Conservation (phyloP, 257 asterid genomes). For the Solanum sitiens region DNA sequence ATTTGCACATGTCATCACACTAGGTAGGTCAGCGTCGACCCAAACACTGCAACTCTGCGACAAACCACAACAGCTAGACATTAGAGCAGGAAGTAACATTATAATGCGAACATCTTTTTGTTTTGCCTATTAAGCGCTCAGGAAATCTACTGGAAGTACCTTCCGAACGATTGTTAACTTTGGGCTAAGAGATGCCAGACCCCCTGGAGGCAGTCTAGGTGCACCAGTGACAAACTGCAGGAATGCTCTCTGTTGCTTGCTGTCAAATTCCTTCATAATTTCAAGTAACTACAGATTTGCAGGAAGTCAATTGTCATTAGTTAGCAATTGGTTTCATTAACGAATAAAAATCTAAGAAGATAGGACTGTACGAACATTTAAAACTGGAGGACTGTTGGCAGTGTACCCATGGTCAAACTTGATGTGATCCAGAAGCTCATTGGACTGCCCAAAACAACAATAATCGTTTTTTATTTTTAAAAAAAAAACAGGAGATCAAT, state of each 20-base stretch:
- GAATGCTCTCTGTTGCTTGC: constrained; percentile 73
- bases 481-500: background rate
- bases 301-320: background rate
- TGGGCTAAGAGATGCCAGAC: constrained; percentile 88
- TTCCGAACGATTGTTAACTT: constrained; percentile 87
- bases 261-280: constrained; percentile 71
- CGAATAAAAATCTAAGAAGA: background rate
- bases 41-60: constrained; percentile 60
- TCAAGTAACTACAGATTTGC: constrained; percentile 48
- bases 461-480: background rate
- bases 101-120: background rate
- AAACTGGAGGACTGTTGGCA: constrained; percentile 66
- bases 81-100: background rate
- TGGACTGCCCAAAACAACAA: constrained; percentile 37
- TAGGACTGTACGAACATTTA: constrained; percentile 37
- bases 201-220: constrained; percentile 91
- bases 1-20: constrained; percentile 97
- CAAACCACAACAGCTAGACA: background rate
- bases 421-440: constrained; percentile 70
- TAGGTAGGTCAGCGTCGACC: constrained; percentile 70
- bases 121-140: background rate
- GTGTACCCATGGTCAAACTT: constrained; percentile 98
- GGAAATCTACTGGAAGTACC: constrained; percentile 22
- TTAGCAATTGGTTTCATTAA: background rate
- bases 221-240: constrained; percentile 96